Base-by-base conservation (phyloP, 257 asterid species). In the Marsdenia floribunda region DNA sequence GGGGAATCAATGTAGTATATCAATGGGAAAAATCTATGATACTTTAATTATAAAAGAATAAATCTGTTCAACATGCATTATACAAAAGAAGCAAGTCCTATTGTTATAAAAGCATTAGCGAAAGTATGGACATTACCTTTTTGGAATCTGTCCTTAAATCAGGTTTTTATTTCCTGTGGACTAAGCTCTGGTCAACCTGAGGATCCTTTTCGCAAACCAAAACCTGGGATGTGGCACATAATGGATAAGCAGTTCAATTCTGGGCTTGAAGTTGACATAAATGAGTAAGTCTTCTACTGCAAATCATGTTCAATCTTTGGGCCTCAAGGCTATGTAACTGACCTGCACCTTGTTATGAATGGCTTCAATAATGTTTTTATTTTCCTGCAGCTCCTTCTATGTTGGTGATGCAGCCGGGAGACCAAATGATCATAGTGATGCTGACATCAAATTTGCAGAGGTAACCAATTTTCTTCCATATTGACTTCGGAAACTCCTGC, bases 401-500 rank as follows among this genome's bases (percentile, higher is more conserved):
- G 99, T 95, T 59, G 99, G 99, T 75, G 99, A 95, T 88, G 99
- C 99, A 1, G 99, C 99, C 80, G 99, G 98, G 76, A 89, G 98
- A 79, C 81, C 86, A 18, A 81, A 82, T 8, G 97, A 95, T 75
- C 99, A 95, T 82, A 86, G 98, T 82, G 93, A 89, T 77, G 93
- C 96, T 68, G 99, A 95, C 83, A 85, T 80, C 79, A 86, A 85
- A 88, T 95, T 94, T 86, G 97, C 99, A 4, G 80, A 95, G 97
- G 98, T 92, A 69, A 22, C 64, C 33, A 38, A 46, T 75, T n/a
- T 22, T 37, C 4, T 61, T n/a, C 21, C 68, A 29, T 75, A 66
- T 75, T 69, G 33, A 64, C 60, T 57, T 40, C 26, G 24, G 4
- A 9, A 24, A 44, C 10, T 44, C n/a, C 2, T 33, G 12, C 9